Percentiles rank a stretch among this genome's conserved stretches.
phyloP scores from a whole-genome alignment of 495 filamentous ascomycete genomes.

The Penicillium fimorum region DNA sequence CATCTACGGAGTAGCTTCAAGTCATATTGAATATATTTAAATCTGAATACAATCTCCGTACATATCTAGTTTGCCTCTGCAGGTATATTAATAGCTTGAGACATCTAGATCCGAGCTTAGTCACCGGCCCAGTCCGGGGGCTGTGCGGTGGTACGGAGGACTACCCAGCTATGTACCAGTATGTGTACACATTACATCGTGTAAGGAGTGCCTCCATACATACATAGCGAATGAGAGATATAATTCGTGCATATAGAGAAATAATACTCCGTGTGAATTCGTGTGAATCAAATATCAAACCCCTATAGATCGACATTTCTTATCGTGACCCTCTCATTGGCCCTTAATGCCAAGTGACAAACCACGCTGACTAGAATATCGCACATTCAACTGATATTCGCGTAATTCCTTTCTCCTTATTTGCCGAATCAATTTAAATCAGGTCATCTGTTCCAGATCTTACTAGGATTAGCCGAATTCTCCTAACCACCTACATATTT shows the following conservation, averaged over 20 bases:
- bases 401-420: constrained; percentile 8
- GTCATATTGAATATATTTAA: not conserved
- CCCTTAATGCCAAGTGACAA: constrained; percentile 29
- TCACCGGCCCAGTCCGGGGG: constrained; percentile 12
- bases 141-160: constrained; percentile 1
- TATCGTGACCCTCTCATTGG: constrained; percentile 38
- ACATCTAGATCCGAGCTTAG: constrained; percentile 13
- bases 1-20: not conserved
- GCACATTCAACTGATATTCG: constrained; percentile 9
- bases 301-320: constrained; percentile 27
- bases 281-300: not conserved
- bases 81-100: constrained; percentile 12
- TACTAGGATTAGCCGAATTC: constrained; percentile 3
- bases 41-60: not conserved
- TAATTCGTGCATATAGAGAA: not conserved
- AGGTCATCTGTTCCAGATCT: constrained; percentile 3
- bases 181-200: not conserved
- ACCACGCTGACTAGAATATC: constrained; percentile 35
- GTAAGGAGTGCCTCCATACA: not conserved
- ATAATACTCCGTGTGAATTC: not conserved
- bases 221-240: not conserved
- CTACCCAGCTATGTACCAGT: not conserved
- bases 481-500: constrained; percentile 5
- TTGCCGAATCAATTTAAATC: not conserved
- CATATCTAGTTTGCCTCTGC: not conserved